Conservation (phyloP, 805 yeast genomes). For the Komagataella pseudopastoris region DNA sequence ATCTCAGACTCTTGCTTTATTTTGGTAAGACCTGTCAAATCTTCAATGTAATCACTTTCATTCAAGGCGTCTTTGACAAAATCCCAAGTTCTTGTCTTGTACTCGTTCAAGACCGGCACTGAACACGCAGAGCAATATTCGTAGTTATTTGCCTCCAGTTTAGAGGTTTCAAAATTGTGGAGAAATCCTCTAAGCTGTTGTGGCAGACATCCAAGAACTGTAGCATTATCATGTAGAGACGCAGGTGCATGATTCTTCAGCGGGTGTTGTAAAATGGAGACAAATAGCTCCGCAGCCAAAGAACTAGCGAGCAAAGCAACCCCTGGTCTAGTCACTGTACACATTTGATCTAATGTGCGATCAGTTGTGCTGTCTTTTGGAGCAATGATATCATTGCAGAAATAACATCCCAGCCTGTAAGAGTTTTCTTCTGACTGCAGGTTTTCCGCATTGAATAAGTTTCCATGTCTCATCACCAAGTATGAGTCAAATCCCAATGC, state of each 20-base stretch:
- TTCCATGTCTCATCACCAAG: slow-evolving; percentile 89
- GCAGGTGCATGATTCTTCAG: slow-evolving; percentile 29
- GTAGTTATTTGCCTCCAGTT: slow-evolving; percentile 61
- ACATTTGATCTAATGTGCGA: slow-evolving; percentile 92
- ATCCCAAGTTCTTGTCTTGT: slow-evolving; percentile 53
- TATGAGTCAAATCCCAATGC: slow-evolving; percentile 93
- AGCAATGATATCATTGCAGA: slow-evolving; percentile 91
- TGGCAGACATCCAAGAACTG: slow-evolving; percentile 58
- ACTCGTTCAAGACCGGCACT: slow-evolving; percentile 35
- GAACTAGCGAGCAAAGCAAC: slow-evolving; percentile 83
- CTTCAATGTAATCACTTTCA: slow-evolving; percentile 56
- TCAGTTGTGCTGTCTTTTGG: slow-evolving; percentile 83
- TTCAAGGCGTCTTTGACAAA: slow-evolving; percentile 64
- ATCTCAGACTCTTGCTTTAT: slow-evolving; percentile 62
- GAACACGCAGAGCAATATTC: slow-evolving; percentile 84
- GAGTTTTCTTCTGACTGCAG: slow-evolving; percentile 11
- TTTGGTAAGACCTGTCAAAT: slow-evolving; percentile 62
- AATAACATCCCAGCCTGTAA: slow-evolving; percentile 77
- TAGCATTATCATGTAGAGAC: slow-evolving; percentile 12
- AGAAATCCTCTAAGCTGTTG: slow-evolving; percentile 90
- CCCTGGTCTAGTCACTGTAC: slow-evolving; percentile 97
- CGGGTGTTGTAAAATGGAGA: slow-evolving; percentile 61
- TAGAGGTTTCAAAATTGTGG: slow-evolving; percentile 46
- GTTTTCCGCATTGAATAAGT: slow-evolving; percentile 12
- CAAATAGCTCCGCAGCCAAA: slow-evolving; percentile 71